Percentiles rank a stretch among this genome's conserved stretches.
Evolutionary conservation across 202 grass and related monocot species (phyloP).

Genomic region (Sporobolus alterniflorus): DNA sequence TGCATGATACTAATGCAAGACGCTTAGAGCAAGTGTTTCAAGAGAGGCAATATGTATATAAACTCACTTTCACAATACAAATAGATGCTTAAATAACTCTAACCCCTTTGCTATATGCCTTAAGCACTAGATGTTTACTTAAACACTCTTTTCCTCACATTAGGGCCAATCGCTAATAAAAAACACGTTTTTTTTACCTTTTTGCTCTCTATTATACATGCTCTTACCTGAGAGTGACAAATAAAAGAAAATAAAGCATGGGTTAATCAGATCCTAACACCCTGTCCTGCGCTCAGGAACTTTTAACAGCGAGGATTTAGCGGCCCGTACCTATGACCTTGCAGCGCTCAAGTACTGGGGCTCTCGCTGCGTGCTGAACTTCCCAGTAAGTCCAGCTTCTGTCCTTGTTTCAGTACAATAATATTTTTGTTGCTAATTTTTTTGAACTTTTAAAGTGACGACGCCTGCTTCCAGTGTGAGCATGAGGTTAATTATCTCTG

Average conservation of each 20-base stretch:
- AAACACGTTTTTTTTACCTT: no score
- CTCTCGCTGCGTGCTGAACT: conserved; percentile 25
- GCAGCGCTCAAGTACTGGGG: conserved; percentile 64
- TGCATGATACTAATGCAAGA: no score
- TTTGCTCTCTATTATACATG: no score
- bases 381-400: conserved; percentile 46
- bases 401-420: neutral
- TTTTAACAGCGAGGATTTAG: conserved; percentile 42
- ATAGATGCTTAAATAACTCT: no score
- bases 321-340: conserved; percentile 57
- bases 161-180: no score
- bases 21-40: no score
- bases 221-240: neutral
- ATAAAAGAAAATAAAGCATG: neutral
- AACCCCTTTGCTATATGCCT: no score
- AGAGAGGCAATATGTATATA: no score
- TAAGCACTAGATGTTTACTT: no score
- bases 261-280: neutral
- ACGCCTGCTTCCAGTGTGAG: neutral
- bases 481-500: neutral
- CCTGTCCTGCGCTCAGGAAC: conserved; percentile 33
- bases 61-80: no score
- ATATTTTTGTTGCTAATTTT: neutral
- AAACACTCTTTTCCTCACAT: no score
- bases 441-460: no score